A percentile compares a stretch with the other conserved stretches of the same genome.
Conservation (phyloP, 2,329 filamentous ascomycete genomes). For the Diaporthe sp. region DNA sequence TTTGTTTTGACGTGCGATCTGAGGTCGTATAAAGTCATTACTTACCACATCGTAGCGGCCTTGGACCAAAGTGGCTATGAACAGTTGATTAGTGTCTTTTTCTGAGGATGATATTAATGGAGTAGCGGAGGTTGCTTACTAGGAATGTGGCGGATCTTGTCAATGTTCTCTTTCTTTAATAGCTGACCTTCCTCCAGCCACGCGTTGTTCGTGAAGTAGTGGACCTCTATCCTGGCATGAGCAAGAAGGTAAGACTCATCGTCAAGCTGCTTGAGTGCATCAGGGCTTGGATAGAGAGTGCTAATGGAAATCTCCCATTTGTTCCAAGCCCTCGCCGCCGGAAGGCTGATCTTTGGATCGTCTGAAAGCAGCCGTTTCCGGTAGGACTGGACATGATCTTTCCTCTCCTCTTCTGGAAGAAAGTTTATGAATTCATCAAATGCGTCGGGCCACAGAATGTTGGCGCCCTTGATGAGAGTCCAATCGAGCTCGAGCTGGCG, state of each 20-base stretch:
- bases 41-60: conserved; percentile 22
- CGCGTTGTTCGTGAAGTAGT: conserved; percentile 8
- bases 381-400: conserved; percentile 27
- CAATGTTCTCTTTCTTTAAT: neutral
- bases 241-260: conserved; percentile 21
- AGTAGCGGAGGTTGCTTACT: neutral
- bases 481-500: conserved; percentile 50
- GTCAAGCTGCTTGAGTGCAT: neutral
- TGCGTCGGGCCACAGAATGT: neutral
- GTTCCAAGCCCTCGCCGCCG: conserved; percentile 28
- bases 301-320: conserved; percentile 14
- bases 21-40: neutral
- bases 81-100: neutral
- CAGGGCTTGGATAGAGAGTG: neutral
- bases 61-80: conserved; percentile 1
- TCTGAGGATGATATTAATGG: fast-evolving
- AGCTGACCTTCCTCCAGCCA: conserved; percentile 18
- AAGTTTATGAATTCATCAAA: conserved; percentile 3
- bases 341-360: conserved; percentile 38
- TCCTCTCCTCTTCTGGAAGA: neutral
- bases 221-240: conserved; percentile 8
- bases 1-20: no score
- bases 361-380: conserved; percentile 48
- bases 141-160: conserved; percentile 15
- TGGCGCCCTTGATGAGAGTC: conserved; percentile 44